A percentile compares a stretch with the other conserved stretches of the same genome.
phyloP scores from a whole-genome alignment of 768 basidiomycete genomes.

The Pleurotus salmoneostramineus region DNA sequence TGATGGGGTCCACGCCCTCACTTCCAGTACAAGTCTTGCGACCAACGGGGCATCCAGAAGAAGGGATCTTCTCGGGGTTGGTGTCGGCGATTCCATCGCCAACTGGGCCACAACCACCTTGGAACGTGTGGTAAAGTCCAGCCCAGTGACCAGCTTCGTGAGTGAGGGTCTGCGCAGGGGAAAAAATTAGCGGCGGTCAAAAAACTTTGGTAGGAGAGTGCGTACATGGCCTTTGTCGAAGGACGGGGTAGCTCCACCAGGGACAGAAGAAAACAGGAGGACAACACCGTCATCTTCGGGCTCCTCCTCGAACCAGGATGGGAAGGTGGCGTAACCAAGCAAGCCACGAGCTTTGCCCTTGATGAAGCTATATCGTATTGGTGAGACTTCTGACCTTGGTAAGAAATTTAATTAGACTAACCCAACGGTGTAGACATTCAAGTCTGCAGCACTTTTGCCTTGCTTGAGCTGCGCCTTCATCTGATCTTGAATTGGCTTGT shows the following conservation, averaged over 20 bases:
- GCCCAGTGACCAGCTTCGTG: constrained; percentile 62
- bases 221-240: constrained; percentile 40
- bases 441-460: constrained; percentile 28
- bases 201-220: constrained; percentile 14
- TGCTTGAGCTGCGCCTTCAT: constrained; percentile 47
- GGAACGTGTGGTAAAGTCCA: constrained; percentile 57
- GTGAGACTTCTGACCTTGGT: neutral
- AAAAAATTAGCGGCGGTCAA: constrained; percentile 10
- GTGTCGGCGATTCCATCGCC: constrained; percentile 45
- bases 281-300: constrained; percentile 48
- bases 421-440: constrained; percentile 53
- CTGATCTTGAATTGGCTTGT: constrained; percentile 27
- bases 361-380: constrained; percentile 24
- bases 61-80: constrained; percentile 39
- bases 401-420: constrained; percentile 14
- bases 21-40: constrained; percentile 2
- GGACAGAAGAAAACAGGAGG: constrained; percentile 35
- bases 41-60: constrained; percentile 34
- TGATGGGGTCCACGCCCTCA: constrained; percentile 2
- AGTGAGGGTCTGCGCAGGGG: constrained; percentile 34
- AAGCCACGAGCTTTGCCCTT: constrained; percentile 36
- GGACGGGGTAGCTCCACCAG: constrained; percentile 34
- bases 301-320: constrained; percentile 29
- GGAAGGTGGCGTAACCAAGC: constrained; percentile 55
- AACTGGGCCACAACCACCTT: constrained; percentile 37